Base-by-base conservation (phyloP, 345 rosid species). In the Euphorbia lathyris region DNA sequence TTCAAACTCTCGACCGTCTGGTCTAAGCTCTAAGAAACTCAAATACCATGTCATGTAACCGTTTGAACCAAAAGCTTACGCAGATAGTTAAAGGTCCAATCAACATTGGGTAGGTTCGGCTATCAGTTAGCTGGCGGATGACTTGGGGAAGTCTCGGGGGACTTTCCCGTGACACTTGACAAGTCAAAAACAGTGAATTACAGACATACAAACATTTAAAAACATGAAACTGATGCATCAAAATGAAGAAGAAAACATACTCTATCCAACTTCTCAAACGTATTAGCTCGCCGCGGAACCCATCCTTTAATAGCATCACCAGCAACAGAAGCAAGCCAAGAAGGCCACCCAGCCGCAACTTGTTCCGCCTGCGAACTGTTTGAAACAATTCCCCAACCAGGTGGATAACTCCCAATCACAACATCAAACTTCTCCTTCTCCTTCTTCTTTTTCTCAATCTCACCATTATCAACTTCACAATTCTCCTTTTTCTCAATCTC, bases 301-400 rank as follows among this genome's bases (percentile, higher is more conserved):
- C 95, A 94, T 76, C 96, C 98, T 38, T 74, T 80, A 81, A 94
- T 84, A 19, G 95, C 88, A 79, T 91, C 98, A 43, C 88, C 86
- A 26, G 96, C 95, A n/a, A 74, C 86, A 0, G 88, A 78, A 53
- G 83, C 84, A 74, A 94, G 95, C 98, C 98, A 94, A 59, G 82
- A 52, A 25, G 98, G 98, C 98, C 98, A 94, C n/a, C 98, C 98
- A 4, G 88, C 89, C 0, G 83, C 87, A 78, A 73, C 74, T 78
- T 78, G 95, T 87, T 85, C 93, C 22, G 77, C 77, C 66, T 85
- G 90, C 38, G 67, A 69, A 22, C 80, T 80, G 60, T 84, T 86
- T 0, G 80, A 78, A 63, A 84, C 78, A 58, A 74, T 78, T 32
- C 79, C 85, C 13, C 70, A 48, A 40, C 78, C 70, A 0, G 86